A percentile compares a stretch with the other conserved stretches of the same genome.
Evolutionary conservation across 192 early-diverging fungal genomes (phyloP).

Genomic region (Cetraspora pellucida): DNA sequence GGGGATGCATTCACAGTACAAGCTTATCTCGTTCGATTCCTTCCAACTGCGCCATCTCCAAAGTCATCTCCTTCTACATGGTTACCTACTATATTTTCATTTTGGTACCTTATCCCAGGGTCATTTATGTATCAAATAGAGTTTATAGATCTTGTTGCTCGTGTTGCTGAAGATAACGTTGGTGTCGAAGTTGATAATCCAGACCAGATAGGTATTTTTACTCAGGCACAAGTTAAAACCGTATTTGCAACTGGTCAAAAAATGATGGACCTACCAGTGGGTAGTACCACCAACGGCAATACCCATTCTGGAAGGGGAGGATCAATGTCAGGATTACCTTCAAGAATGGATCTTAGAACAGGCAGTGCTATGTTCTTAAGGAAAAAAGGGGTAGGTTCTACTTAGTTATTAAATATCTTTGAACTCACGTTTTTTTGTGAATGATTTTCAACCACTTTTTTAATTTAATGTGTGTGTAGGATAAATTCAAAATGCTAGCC

Average conservation of each 20-base stretch:
- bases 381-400: conserved; percentile 37
- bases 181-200: conserved; percentile 37
- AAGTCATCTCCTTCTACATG: conserved; percentile 57
- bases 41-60: conserved; percentile 69
- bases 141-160: conserved; percentile 72
- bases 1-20: conserved; percentile 57
- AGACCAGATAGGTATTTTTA: conserved; percentile 55
- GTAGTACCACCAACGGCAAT: conserved; percentile 52
- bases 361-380: conserved; percentile 41
- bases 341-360: conserved; percentile 45
- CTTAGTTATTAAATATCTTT: not conserved
- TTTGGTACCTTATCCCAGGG: conserved; percentile 77
- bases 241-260: conserved; percentile 57
- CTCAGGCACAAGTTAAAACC: conserved; percentile 56
- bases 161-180: conserved; percentile 61
- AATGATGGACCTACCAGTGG: conserved; percentile 59
- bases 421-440: not conserved
- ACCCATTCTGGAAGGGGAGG: conserved; percentile 51
- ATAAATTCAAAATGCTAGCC: conserved; percentile 67
- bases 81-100: conserved; percentile 80
- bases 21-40: conserved; percentile 67
- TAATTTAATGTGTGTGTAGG: conserved; percentile 24
- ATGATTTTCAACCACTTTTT: not conserved
- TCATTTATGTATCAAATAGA: conserved; percentile 64
- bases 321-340: conserved; percentile 42